Evolutionary conservation across 2,329 filamentous ascomycete species (phyloP).

Genomic region (Fusarium anthophilum): DNA sequence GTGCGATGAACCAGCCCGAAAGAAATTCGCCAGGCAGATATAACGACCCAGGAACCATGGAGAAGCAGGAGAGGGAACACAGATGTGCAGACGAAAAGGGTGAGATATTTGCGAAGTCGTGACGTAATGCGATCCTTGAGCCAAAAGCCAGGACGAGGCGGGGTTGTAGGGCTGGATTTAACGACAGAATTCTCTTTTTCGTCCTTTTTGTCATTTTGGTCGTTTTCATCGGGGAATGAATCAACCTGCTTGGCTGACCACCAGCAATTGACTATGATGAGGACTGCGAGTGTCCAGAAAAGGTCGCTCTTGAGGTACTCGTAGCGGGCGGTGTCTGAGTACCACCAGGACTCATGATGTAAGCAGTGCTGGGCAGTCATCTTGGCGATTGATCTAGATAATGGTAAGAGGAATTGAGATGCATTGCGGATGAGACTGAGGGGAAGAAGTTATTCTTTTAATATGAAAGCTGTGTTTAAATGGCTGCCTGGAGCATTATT

Average conservation of each 20-base stretch:
- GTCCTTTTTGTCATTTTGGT: background rate
- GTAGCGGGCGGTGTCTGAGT: slow-evolving; percentile 13
- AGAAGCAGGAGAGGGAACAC: slow-evolving; percentile 6
- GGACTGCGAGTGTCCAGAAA: slow-evolving; percentile 21
- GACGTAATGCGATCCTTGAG: slow-evolving; percentile 17
- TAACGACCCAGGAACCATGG: slow-evolving; percentile 22
- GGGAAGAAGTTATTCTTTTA: background rate
- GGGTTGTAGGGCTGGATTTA: background rate
- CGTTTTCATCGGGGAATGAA: background rate
- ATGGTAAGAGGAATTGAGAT: background rate
- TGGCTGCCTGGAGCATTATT: background rate
- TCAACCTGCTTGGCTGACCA: slow-evolving; percentile 15
- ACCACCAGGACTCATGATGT: slow-evolving; percentile 6
- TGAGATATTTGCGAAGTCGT: background rate
- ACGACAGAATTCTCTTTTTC: background rate
- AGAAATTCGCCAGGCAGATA: slow-evolving; percentile 14
- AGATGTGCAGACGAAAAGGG: background rate
- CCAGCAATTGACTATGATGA: slow-evolving; percentile 12
- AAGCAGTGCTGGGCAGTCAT: background rate
- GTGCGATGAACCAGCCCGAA: slow-evolving; percentile 3
- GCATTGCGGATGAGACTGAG: fast-evolving
- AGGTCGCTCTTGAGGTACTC: slow-evolving; percentile 25
- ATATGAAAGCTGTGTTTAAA: background rate
- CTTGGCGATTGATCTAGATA: background rate
- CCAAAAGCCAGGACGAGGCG: background rate